Percentiles rank a stretch among this genome's conserved stretches.
These are phyloP conservation scores for Talaromyces thailandensis DNA, from an alignment of 495 filamentous ascomycete species.

Conservation along the genomic window DNA sequence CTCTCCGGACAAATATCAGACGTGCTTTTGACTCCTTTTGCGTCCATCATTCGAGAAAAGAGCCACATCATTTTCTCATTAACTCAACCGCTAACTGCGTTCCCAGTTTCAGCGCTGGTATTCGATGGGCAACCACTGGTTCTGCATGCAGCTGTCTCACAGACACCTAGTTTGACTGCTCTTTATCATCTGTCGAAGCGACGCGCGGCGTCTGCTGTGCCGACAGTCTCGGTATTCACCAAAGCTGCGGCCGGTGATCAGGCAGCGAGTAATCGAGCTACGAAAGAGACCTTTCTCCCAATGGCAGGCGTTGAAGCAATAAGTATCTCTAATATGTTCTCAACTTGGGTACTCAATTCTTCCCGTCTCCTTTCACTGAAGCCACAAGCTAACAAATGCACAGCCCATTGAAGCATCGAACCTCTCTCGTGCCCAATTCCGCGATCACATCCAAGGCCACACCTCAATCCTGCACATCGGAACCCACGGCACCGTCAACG, in stretches of 20 bases:
- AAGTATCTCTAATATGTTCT: constrained; percentile 18
- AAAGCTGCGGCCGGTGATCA: constrained; percentile 11
- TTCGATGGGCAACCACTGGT: constrained; percentile 17
- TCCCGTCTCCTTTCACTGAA: not conserved
- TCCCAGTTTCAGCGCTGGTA: constrained; percentile 16
- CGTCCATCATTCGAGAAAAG: constrained; percentile 15
- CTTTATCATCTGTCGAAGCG: constrained; percentile 18
- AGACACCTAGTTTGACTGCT: constrained; percentile 19
- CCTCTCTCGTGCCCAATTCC: constrained; percentile 15
- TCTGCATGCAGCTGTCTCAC: constrained; percentile 17
- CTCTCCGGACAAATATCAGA: constrained; percentile 13
- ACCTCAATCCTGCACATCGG: constrained; percentile 20
- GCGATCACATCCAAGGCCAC: constrained; percentile 13
- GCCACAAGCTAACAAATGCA: not conserved
- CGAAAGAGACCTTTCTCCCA: constrained; percentile 13
- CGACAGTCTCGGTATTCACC: constrained; percentile 20
- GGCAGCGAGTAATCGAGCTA: not conserved
- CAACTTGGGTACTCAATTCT: constrained; percentile 11
- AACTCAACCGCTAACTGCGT: constrained; percentile 19
- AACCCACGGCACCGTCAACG: constrained; percentile 19
- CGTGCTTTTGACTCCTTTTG: constrained; percentile 14
- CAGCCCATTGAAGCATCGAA: constrained; percentile 19
- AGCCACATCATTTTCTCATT: constrained; percentile 20
- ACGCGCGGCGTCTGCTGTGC: constrained; percentile 9
- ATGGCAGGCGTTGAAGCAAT: constrained; percentile 22